Percentiles rank a stretch among this genome's conserved stretches.
These are phyloP conservation scores for Pythium rhizo-oryzae DNA, from an alignment of 352 stramenopile genomes.

Conservation along the genomic window DNA sequence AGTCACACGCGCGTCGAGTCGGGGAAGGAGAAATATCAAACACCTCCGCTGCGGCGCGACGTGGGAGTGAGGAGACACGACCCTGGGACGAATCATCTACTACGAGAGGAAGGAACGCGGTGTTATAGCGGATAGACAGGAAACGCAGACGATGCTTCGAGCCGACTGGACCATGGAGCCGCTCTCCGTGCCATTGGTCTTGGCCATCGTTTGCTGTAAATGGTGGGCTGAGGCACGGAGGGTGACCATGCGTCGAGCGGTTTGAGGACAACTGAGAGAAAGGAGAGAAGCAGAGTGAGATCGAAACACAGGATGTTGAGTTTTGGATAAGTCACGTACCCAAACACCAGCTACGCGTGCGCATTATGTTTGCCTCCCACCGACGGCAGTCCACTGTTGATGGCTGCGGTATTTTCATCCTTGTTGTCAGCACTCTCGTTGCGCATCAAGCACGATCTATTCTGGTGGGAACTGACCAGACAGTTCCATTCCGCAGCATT, in stretches of 20 bases:
- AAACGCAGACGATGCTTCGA: slow-evolving; percentile 7
- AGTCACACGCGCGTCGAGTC: neutral
- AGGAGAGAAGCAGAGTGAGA: slow-evolving; percentile 5
- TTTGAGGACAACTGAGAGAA: no score
- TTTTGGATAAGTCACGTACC: slow-evolving; percentile 25
- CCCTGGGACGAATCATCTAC: neutral
- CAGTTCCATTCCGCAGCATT: neutral
- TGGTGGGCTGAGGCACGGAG: slow-evolving; percentile 21
- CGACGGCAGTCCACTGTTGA: no score
- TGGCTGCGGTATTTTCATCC: no score
- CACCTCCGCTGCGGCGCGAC: neutral
- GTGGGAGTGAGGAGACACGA: neutral
- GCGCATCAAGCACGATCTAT: neutral
- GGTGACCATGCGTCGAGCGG: neutral
- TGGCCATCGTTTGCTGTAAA: slow-evolving; percentile 12
- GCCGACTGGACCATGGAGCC: neutral
- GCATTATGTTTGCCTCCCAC: neutral
- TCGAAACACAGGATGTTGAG: slow-evolving; percentile 7
- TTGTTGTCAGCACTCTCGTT: no score
- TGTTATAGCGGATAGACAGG: slow-evolving; percentile 26
- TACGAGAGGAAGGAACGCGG: neutral
- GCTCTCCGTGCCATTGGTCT: neutral
- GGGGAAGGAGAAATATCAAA: slow-evolving; percentile 2
- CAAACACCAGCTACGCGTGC: neutral
- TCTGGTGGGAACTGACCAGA: neutral